Evolutionary conservation across 345 rosid species (phyloP), one percentile per base, ranked within the genome.

Genomic region (Mangifera indica): DNA sequence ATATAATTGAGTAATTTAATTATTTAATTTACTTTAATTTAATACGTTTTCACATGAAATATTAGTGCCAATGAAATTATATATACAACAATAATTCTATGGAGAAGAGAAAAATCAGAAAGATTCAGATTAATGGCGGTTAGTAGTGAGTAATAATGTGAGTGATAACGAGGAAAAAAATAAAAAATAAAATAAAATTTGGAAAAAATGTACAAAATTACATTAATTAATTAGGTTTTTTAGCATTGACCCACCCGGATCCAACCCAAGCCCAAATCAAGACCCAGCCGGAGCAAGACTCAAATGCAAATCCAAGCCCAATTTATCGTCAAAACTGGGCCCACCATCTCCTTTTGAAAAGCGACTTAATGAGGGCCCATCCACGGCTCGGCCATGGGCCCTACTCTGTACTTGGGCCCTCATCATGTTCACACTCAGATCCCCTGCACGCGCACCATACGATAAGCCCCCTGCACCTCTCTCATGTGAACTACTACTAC

Each of bases 221-320:
- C 57, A 67, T 34, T 62, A n/a, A 60, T 12, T 58, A 17, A 15
- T 40, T 26, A 37, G 32, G 8, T 20, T 65, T 37, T 37, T 37
- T 37, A 6, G 42, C 8, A 7, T 37, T 37, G 9, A 37, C 42
- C 42, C 42, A 37, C 42, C 42, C 42, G 42, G 45, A 59, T 45
- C 57, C 55, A 9, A 17, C 12, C 49, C 51, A 37, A 54, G 67
- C 12, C 58, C 62, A 40, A 21, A 37, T 88, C 87, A 91, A 2
- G 82, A 89, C 51, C 89, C 90, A 51, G 97, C 88, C 4, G 98
- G 98, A 49, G 97, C 92, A 60, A 94, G 92, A 77, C 98, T 87
- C 11, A 94, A 97, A 80, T 94, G 98, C 82, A 94, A 85, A 78
- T 92, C 95, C 72, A 94, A 81, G 65, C 95, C 97, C 80, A 90